A percentile compares a stretch with the other conserved stretches of the same genome.
Evolutionary conservation across 2,329 filamentous ascomycete species (phyloP).

Genomic region (Cyphellophora europaea): DNA sequence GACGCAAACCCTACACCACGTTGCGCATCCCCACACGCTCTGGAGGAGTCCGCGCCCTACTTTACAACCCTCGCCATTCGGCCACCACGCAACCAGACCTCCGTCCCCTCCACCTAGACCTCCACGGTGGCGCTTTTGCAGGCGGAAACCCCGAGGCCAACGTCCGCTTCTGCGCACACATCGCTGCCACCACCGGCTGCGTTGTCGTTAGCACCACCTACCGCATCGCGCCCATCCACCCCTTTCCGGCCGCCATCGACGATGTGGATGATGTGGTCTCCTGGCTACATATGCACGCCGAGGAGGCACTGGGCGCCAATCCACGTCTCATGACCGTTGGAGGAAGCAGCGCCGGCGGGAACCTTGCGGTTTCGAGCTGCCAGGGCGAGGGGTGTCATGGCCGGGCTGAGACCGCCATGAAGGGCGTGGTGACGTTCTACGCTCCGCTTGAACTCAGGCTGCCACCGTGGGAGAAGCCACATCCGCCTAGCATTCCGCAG

Average conservation of each 20-base stretch:
- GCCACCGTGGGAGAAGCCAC: slow-evolving; percentile 32
- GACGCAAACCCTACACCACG: neutral
- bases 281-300: slow-evolving; percentile 30
- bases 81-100: neutral
- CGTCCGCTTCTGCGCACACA: neutral
- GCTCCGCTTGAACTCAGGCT: slow-evolving; percentile 31
- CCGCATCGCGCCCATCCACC: slow-evolving; percentile 36
- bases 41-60: slow-evolving; percentile 3
- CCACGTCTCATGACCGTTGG: slow-evolving; percentile 30
- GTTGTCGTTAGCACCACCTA: slow-evolving; percentile 18
- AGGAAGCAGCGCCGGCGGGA: slow-evolving; percentile 37
- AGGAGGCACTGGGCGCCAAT: slow-evolving; percentile 28
- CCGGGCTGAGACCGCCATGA: slow-evolving; percentile 17
- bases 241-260: slow-evolving; percentile 33
- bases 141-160: slow-evolving; percentile 8
- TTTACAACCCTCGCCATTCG: slow-evolving; percentile 8
- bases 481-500: slow-evolving; percentile 23
- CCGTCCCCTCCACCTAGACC: slow-evolving; percentile 11
- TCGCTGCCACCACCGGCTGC: slow-evolving; percentile 4
- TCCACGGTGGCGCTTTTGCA: slow-evolving; percentile 12
- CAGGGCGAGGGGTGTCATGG: slow-evolving; percentile 19
- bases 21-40: slow-evolving; percentile 6
- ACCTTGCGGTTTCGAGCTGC: slow-evolving; percentile 30
- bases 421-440: slow-evolving; percentile 33
- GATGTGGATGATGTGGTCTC: slow-evolving; percentile 37